Base-by-base conservation (phyloP, 2,329 filamentous ascomycete species). In the Cladophialophora exuberans region DNA sequence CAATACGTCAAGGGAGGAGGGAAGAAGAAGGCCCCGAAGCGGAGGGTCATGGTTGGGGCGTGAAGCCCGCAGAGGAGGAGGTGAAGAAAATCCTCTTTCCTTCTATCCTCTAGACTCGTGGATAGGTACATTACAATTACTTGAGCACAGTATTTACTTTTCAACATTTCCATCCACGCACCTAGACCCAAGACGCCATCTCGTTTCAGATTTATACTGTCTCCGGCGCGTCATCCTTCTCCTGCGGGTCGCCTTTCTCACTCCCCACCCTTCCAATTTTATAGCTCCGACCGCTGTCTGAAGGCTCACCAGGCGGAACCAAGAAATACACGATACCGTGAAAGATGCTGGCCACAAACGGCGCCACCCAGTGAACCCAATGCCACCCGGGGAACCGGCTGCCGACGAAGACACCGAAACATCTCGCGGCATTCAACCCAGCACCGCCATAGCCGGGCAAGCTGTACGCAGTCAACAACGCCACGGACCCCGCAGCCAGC, bases 391-490 rank as follows among this genome's bases (percentile, higher is more conserved):
- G 67, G 47, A 71, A 71, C 11, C 59, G 53, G 15, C 69, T 72
- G 7, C 59, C 61, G 5, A 63, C 72, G 28, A 73, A 75, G 10
- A 71, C 71, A 0, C 70, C 76, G 56, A 81, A 72, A 59, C 74
- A 78, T 41, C 74, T 69, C 3, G 74, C 73, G 1, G 76, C 76
- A 58, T 78, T 78, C 64, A 78, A 66, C 46, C 69, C 67, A 7
- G 74, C 72, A 39, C 76, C 75, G 7, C 68, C 68, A 61, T 75
- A 79, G 2, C 76, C 76, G 0, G 69, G 67, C 1, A 69, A 66
- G 3, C 69, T 69, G 36, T 72, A 73, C 6, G 70, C 71, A 5
- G 72, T 72, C 3, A 69, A 65, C 56, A 74, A 73, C 0, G 66
- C 65, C 2, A 72, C 58, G 4, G 75, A 48, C 0, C 72, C 75